These are phyloP conservation scores for Termitomyces heimii DNA, from an alignment of 768 basidiomycete genomes.

Conservation along the genomic window DNA sequence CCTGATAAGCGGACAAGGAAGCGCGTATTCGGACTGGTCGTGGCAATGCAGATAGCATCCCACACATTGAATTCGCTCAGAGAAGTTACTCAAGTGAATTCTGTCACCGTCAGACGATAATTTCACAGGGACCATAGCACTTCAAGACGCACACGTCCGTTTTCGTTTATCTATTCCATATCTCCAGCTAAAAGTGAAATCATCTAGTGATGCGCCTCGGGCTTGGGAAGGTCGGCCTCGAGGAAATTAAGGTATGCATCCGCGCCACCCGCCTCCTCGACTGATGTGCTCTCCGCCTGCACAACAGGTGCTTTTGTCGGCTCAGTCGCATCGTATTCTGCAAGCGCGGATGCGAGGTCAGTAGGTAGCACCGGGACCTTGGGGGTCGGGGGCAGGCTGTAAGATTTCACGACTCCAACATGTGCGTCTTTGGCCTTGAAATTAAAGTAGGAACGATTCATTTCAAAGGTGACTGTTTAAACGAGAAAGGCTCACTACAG, in stretches of 20 bases:
- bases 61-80: background rate
- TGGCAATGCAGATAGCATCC: background rate
- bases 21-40: background rate
- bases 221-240: conserved; percentile 57
- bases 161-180: conserved; percentile 10
- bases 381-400: conserved; percentile 69
- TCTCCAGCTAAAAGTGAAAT: conserved; percentile 6
- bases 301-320: conserved; percentile 45
- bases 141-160: background rate
- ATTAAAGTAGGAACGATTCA: background rate
- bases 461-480: background rate
- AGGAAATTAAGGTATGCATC: conserved; percentile 77
- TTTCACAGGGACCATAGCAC: background rate
- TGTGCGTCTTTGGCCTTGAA: conserved; percentile 84
- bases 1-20: background rate
- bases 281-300: conserved; percentile 24
- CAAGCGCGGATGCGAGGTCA: conserved; percentile 84
- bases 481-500: conserved; percentile 46
- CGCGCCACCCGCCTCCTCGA: conserved; percentile 49
- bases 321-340: conserved; percentile 80
- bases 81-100: background rate
- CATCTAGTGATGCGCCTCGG: conserved; percentile 24
- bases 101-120: background rate
- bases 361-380: conserved; percentile 68
- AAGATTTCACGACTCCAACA: conserved; percentile 80